phyloP scores from a whole-genome alignment of 1,284 basidiomycete genomes.

The Xerocomus cyaneibrunnescens region DNA sequence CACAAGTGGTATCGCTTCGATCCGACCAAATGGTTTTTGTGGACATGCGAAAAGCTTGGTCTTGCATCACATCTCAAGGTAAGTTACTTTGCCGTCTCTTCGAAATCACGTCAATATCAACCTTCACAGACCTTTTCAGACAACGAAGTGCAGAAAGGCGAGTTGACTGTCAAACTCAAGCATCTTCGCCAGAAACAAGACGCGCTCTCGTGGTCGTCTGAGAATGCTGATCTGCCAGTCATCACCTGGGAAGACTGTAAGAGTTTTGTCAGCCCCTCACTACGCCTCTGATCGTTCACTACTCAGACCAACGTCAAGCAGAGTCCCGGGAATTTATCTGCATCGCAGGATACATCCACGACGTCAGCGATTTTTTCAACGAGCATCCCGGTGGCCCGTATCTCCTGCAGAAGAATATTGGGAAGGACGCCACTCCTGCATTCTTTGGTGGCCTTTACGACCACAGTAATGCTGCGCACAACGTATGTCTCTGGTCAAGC shows the following conservation, averaged over 20 bases:
- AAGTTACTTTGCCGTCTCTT: background rate
- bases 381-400: slow-evolving; percentile 78
- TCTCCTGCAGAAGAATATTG: slow-evolving; percentile 66
- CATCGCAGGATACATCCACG: slow-evolving; percentile 86
- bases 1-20: slow-evolving; percentile 90
- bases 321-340: slow-evolving; percentile 74
- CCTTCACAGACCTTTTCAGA: slow-evolving; percentile 66
- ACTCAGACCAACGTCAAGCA: slow-evolving; percentile 68
- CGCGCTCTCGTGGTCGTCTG: slow-evolving; percentile 69
- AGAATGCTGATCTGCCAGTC: slow-evolving; percentile 73
- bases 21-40: slow-evolving; percentile 91
- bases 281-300: background rate
- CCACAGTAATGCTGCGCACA: slow-evolving; percentile 85
- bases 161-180: slow-evolving; percentile 89
- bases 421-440: slow-evolving; percentile 82
- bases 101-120: background rate
- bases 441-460: slow-evolving; percentile 93
- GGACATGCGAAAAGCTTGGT: slow-evolving; percentile 57
- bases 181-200: slow-evolving; percentile 69
- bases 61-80: slow-evolving; percentile 82
- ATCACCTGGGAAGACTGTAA: slow-evolving; percentile 81
- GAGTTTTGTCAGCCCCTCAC: slow-evolving; percentile 17
- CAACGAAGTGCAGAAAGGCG: slow-evolving; percentile 87
- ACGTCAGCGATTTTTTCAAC: slow-evolving; percentile 76
- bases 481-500: slow-evolving; percentile 46